These are phyloP conservation scores for Erodium trifolium DNA, from an alignment of 441 rosid species.

Conservation along the genomic window DNA sequence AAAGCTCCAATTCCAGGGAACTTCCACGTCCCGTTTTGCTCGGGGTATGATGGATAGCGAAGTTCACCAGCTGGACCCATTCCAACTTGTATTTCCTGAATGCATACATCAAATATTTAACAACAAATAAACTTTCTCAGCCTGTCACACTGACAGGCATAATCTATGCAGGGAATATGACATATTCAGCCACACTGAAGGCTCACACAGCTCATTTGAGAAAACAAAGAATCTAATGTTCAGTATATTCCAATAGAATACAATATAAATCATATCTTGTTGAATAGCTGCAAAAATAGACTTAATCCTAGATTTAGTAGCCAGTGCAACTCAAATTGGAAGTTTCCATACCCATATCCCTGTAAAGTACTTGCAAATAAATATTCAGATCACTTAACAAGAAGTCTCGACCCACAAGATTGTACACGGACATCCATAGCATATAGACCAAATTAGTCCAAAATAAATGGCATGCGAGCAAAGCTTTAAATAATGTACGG, in stretches of 20 bases:
- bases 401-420: too few relatives aligned
- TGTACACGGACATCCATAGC: too few relatives aligned
- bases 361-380: too few relatives aligned
- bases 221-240: not conserved
- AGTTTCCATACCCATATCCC: too few relatives aligned
- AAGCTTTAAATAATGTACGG: not conserved
- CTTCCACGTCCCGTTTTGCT: constrained; percentile 33
- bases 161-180: not conserved
- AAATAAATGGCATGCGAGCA: not conserved
- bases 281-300: too few relatives aligned
- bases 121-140: not conserved
- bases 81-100: constrained; percentile 47
- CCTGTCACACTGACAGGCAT: not conserved
- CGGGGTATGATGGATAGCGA: constrained; percentile 43
- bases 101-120: not conserved
- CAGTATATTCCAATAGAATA: not conserved
- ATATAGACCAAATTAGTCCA: too few relatives aligned
- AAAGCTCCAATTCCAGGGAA: constrained; percentile 41
- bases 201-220: not conserved
- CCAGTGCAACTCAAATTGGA: too few relatives aligned
- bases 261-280: not conserved
- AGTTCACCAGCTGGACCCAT: constrained; percentile 59
- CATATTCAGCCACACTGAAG: not conserved
- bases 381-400: too few relatives aligned
- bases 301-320: too few relatives aligned